These are phyloP conservation scores for Coemansia nantahalensis DNA, from an alignment of 192 early-diverging fungal species.

Conservation along the genomic window DNA sequence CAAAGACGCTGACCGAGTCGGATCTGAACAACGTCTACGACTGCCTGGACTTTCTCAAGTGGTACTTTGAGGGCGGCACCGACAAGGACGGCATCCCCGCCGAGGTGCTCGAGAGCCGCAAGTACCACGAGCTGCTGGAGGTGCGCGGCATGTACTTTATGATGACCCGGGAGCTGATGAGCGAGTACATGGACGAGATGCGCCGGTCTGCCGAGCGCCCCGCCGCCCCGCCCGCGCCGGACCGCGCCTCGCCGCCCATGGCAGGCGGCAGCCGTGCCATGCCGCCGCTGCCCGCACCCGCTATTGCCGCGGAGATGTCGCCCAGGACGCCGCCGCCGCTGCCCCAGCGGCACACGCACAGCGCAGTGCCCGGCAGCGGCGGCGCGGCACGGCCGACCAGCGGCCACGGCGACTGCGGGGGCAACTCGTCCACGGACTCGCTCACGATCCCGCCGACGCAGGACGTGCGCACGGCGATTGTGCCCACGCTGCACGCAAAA, in stretches of 20 bases:
- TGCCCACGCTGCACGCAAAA: constrained; percentile 10
- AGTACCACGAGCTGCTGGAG: constrained; percentile 65
- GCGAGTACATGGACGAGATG: constrained; percentile 56
- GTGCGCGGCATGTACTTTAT: constrained; percentile 66
- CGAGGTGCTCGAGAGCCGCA: constrained; percentile 61
- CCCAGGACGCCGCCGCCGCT: not conserved
- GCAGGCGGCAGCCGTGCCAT: too few species aligned
- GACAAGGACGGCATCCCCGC: constrained; percentile 62
- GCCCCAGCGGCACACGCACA: not conserved
- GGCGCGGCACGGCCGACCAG: constrained; percentile 9
- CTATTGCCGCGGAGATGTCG: too few species aligned
- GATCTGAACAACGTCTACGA: constrained; percentile 68
- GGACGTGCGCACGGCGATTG: constrained; percentile 36
- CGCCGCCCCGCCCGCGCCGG: too few species aligned
- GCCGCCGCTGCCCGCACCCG: too few species aligned
- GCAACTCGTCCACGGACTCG: constrained; percentile 38
- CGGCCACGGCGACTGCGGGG: constrained; percentile 1
- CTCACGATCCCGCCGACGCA: constrained; percentile 10
- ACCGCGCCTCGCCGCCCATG: too few species aligned
- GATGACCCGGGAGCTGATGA: constrained; percentile 63
- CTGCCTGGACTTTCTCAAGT: constrained; percentile 70
- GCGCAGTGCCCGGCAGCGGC: too few species aligned
- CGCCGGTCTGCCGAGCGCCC: constrained; percentile 17
- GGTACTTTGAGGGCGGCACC: constrained; percentile 70
- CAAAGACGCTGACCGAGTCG: constrained; percentile 61